Evolutionary conservation across 2,329 filamentous ascomycete genomes (phyloP), one percentile per base, ranked within the genome.

Genomic region (Dactylellina haptotyla): DNA sequence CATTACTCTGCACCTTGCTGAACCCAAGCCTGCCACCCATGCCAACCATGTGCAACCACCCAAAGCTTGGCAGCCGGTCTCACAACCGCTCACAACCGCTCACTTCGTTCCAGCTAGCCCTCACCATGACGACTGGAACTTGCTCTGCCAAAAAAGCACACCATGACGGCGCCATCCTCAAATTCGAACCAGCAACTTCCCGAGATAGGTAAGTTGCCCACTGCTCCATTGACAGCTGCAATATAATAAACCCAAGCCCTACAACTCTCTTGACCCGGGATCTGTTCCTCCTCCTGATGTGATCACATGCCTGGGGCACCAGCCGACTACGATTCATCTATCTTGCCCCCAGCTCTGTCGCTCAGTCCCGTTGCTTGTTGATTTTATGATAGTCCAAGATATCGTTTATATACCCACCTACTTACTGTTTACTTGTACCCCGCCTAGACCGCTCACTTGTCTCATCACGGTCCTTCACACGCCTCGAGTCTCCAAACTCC

Each of bases 381-480:
- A 34, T 34, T 34, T 34, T 14, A 34, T 34, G 32, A 6, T 34
- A 34, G 14, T 34, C 14, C 32, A 34, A 6, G 32, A 34, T 34
- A 34, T 34, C 32, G 32, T 34, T 34, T 6, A 6, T 34, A n/a
- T n/a, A n/a, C n/a, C n/a, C n/a, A n/a, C n/a, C n/a, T n/a, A n/a
- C n/a, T n/a, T n/a, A n/a, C n/a, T n/a, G n/a, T n/a, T n/a, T n/a
- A n/a, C n/a, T n/a, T n/a, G n/a, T n/a, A n/a, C n/a, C n/a, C 30
- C n/a, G 50, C 26, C 37, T 43, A 67, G 61, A 43, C 73, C 69
- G 75, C 63, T 57, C 67, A 77, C 81, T 50, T 82, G 83, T 39
- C 80, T 81, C 48, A 32, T 62, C 76, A 37, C 77, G 76, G n/a
- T 85, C 84, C 30, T 86, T 86, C 77, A 83, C 82, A 4, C 83